Evolutionary conservation across 768 basidiomycete species (phyloP).

Genomic region (Podaxis sp.): DNA sequence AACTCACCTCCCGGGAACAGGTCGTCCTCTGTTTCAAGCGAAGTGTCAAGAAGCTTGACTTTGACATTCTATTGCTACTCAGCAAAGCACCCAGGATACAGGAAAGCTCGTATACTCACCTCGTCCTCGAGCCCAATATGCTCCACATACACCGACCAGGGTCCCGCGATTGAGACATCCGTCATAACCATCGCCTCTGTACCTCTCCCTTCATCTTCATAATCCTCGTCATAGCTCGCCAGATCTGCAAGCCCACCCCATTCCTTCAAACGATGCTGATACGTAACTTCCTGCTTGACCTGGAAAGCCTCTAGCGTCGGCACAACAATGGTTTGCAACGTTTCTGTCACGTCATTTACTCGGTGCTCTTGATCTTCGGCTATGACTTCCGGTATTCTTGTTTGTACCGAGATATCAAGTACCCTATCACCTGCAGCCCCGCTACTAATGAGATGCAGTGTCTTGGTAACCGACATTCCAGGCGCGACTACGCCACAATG

Average conservation of each 20-base stretch:
- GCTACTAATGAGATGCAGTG: slow-evolving; percentile 54
- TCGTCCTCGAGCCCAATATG: slow-evolving; percentile 39
- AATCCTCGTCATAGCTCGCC: slow-evolving; percentile 44
- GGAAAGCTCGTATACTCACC: slow-evolving; percentile 30
- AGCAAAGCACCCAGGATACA: not conserved
- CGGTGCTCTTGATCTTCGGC: slow-evolving; percentile 19
- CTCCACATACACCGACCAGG: slow-evolving; percentile 53
- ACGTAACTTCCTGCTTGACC: slow-evolving; percentile 48
- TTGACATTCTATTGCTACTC: slow-evolving; percentile 32
- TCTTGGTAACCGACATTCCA: slow-evolving; percentile 54
- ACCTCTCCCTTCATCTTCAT: slow-evolving; percentile 46
- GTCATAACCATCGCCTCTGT: slow-evolving; percentile 56
- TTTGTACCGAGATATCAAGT: slow-evolving; percentile 79
- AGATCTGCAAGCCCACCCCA: slow-evolving; percentile 51
- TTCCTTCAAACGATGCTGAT: slow-evolving; percentile 37
- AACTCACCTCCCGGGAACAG: slow-evolving; percentile 43
- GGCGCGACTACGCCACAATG: slow-evolving; percentile 60
- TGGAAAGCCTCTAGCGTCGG: slow-evolving; percentile 63
- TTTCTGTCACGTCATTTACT: slow-evolving; percentile 47
- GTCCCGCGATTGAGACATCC: slow-evolving; percentile 48
- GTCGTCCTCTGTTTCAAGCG: slow-evolving; percentile 40
- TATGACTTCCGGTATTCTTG: slow-evolving; percentile 31
- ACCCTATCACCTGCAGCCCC: slow-evolving; percentile 68
- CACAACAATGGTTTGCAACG: slow-evolving; percentile 61
- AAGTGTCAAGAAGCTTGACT: slow-evolving; percentile 49